These are phyloP conservation scores for Excoecaria agallocha DNA, from an alignment of 345 rosid genomes.

Conservation along the genomic window DNA sequence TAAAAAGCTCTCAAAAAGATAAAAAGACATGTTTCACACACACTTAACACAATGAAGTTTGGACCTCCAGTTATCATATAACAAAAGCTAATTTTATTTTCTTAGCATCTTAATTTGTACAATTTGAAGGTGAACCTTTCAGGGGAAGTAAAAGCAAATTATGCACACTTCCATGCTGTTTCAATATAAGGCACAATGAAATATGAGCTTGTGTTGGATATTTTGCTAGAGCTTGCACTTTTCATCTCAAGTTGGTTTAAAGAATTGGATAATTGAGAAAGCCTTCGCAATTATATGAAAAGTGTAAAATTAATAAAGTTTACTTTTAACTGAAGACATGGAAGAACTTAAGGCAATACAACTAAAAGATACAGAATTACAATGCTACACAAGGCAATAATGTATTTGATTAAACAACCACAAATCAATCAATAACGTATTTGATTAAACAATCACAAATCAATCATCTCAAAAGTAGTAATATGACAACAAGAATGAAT, in stretches of 20 bases:
- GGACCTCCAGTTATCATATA: background rate
- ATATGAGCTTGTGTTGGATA: background rate
- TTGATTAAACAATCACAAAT: background rate
- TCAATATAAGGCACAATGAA: background rate
- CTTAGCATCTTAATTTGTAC: background rate
- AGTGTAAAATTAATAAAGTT: background rate
- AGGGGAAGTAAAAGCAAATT: background rate
- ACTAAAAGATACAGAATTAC: background rate
- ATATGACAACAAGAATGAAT: background rate
- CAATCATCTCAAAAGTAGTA: background rate
- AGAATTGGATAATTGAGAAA: background rate
- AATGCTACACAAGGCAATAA: background rate
- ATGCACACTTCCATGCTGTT: background rate
- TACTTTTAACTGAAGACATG: background rate
- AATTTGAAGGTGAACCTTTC: background rate
- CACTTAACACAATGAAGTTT: background rate
- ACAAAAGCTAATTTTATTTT: background rate
- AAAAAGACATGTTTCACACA: background rate
- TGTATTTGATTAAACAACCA: background rate
- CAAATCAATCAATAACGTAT: background rate
- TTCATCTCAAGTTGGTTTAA: background rate
- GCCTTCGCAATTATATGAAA: background rate
- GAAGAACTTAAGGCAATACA: background rate
- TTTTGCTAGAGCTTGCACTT: background rate
- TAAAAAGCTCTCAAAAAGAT: background rate